These are phyloP conservation scores for Halocafeteria seosinensis DNA, from an alignment of 108 stramenopile species.

Conservation along the genomic window DNA sequence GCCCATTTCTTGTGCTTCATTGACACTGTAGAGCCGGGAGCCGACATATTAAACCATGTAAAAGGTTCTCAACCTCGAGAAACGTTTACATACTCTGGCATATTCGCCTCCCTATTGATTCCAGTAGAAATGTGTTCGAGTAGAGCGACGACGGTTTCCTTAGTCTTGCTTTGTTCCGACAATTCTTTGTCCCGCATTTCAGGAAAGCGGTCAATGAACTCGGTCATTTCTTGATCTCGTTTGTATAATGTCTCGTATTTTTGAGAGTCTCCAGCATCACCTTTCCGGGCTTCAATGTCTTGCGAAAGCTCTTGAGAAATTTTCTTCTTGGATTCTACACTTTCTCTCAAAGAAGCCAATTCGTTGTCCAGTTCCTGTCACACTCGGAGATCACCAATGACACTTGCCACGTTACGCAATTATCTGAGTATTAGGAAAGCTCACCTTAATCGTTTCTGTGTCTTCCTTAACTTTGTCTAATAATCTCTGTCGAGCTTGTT, in stretches of 20 bases:
- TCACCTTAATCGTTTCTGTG: background rate
- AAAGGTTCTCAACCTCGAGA: no score
- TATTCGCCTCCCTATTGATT: conserved; percentile 19
- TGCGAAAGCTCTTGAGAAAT: conserved; percentile 4
- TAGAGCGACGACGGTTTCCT: conserved; percentile 34
- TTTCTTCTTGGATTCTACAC: background rate
- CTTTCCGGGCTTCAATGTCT: conserved; percentile 9
- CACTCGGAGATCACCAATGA: conserved; percentile 19
- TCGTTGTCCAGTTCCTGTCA: conserved; percentile 24
- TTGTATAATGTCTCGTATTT: conserved; percentile 35
- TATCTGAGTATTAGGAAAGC: background rate
- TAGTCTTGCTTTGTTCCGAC: conserved; percentile 18
- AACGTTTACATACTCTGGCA: no score
- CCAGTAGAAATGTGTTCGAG: conserved; percentile 42
- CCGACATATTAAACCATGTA: no score
- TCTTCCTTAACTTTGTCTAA: conserved; percentile 20
- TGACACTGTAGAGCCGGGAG: no score
- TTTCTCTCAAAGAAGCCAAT: conserved; percentile 7
- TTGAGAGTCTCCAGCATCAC: conserved; percentile 2
- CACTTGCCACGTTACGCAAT: conserved; percentile 10
- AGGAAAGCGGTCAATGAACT: conserved; percentile 36
- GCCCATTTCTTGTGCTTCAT: conserved; percentile 27
- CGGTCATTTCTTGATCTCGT: conserved; percentile 43
- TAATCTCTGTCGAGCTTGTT: conserved; percentile 24
- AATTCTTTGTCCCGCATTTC: conserved; percentile 5